Base-by-base conservation (phyloP, 345 rosid genomes). In the Melaleuca quinquenervia region DNA sequence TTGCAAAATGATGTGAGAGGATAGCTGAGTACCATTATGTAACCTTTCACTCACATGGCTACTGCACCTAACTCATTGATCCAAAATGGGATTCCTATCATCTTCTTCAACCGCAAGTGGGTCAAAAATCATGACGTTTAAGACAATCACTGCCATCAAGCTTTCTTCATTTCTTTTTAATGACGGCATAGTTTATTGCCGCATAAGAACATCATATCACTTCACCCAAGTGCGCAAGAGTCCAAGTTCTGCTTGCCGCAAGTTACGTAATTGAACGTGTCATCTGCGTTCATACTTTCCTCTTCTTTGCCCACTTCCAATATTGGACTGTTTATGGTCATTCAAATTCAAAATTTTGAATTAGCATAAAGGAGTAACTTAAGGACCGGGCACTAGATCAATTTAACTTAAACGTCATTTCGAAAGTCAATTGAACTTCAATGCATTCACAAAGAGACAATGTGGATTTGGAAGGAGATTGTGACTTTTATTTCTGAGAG, bases 21-120 rank as follows among this genome's bases (percentile, higher is more conserved):
- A 89, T 89, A 94, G 91, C 94, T 89, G 89, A 89, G 88, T 36
- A 70, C 85, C 87, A 86, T 82, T 86, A 50, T 85, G 54, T 70
- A 9, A 70, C 80, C 80, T 70, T 87, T 58, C 52, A 75, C 86
- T 84, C 83, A 87, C 87, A 84, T 88, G 86, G 64, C 84, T 51
- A 64, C 88, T 32, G 41, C 80, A 88, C 91, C 90, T 80, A 70
- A 89, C 87, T 83, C 84, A 24, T 26, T 87, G 58, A 84, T 85
- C 53, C 75, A 52, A 86, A 24, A 70, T 32, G 88, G 90, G 88
- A 87, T 29, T 91, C 88, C 94, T 75, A 86, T 90, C 84, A 0
- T 26, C 56, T 90, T 84, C 86, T 90, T 89, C 89, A 93, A 90
- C 90, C 86, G 88, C 92, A 86, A 53, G 94, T 90, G 92, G 93